Conservation (phyloP, 2,329 filamentous ascomycete species). For the Verticillium albo-atrum region DNA sequence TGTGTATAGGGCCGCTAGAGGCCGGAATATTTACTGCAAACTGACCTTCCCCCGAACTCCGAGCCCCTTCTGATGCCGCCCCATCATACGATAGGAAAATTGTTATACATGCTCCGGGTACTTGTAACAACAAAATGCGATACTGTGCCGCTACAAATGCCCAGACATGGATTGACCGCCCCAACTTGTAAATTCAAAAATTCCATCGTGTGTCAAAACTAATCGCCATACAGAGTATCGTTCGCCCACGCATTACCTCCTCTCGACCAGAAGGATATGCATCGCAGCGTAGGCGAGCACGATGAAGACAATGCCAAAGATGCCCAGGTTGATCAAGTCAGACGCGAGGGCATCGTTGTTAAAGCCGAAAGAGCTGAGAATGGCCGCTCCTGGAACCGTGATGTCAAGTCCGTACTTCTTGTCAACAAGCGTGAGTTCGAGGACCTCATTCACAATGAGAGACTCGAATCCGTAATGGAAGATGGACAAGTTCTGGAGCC, state of each 20-base stretch:
- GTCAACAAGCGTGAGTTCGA: constrained; percentile 82
- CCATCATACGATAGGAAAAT: background rate
- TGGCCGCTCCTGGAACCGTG: constrained; percentile 89
- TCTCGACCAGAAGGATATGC: constrained; percentile 91
- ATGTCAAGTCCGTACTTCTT: constrained; percentile 96
- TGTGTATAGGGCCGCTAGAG: constrained; percentile 1
- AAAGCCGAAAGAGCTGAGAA: constrained; percentile 92
- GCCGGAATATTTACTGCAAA: background rate
- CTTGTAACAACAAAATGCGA: background rate
- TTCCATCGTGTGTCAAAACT: background rate
- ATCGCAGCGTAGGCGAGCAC: constrained; percentile 86
- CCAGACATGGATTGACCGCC: constrained; percentile 2
- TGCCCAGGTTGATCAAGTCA: constrained; percentile 74
- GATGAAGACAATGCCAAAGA: constrained; percentile 81
- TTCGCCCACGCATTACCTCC: constrained; percentile 47
- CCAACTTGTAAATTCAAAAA: background rate
- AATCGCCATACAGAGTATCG: background rate
- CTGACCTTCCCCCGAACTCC: background rate
- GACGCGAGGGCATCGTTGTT: constrained; percentile 80
- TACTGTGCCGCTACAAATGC: background rate
- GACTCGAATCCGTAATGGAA: constrained; percentile 98
- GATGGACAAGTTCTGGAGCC: constrained; percentile 91
- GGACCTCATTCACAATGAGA: constrained; percentile 94
- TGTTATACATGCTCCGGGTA: background rate
- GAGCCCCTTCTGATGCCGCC: background rate